Conservation (phyloP, 495 filamentous ascomycete species). For the Ascodesmis nigricans region DNA sequence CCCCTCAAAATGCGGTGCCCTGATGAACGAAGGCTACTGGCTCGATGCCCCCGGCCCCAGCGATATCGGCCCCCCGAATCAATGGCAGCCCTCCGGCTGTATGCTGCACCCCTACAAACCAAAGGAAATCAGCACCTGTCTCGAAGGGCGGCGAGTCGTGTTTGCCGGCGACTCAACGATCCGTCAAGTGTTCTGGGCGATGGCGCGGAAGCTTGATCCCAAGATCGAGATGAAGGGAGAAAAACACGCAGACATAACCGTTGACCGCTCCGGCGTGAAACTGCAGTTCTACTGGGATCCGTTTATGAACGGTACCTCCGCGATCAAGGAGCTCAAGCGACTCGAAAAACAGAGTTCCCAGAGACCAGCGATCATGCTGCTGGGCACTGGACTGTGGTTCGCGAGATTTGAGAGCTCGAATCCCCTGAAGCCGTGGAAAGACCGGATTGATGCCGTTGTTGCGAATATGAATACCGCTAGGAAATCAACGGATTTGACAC, state of each 20-base stretch:
- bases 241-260: constrained; percentile 28
- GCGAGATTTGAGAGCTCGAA: constrained; percentile 29
- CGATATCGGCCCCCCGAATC: constrained; percentile 15
- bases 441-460: constrained; percentile 26
- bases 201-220: constrained; percentile 29
- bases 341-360: constrained; percentile 8
- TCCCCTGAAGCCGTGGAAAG: constrained; percentile 27
- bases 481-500: constrained; percentile 11
- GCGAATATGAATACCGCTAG: constrained; percentile 14
- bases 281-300: constrained; percentile 41
- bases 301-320: constrained; percentile 32
- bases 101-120: constrained; percentile 33
- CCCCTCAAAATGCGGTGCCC: constrained; percentile 32
- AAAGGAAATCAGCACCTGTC: constrained; percentile 28
- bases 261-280: constrained; percentile 23
- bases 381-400: constrained; percentile 36
- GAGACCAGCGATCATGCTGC: constrained; percentile 24
- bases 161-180: constrained; percentile 38
- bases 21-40: constrained; percentile 34
- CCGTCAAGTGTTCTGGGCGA: constrained; percentile 38
- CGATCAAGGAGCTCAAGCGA: constrained; percentile 24
- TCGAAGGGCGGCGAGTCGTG: constrained; percentile 27
- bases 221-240: constrained; percentile 22
- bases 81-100: constrained; percentile 40
- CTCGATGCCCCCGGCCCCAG: constrained; percentile 23